phyloP scores from a whole-genome alignment of 169 alveolate genomes.

The Plasmodium chabaudi region DNA sequence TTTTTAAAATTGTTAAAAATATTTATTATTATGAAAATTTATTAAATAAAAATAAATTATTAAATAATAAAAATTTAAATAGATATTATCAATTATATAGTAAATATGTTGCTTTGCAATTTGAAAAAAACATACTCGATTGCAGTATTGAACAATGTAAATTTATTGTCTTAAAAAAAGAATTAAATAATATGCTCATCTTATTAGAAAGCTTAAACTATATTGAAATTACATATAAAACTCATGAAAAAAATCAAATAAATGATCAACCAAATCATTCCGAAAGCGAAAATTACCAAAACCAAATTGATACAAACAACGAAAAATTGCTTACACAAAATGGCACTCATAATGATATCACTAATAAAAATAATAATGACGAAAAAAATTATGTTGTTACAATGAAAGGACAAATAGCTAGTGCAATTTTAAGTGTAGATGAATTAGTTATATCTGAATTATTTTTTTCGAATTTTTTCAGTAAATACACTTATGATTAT shows the following conservation, averaged over 20 bases:
- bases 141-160: slow-evolving; percentile 42
- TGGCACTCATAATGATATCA: background rate
- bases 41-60: slow-evolving; percentile 46
- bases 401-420: slow-evolving; percentile 97
- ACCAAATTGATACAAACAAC: background rate
- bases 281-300: background rate
- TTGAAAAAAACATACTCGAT: slow-evolving; percentile 54
- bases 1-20: slow-evolving; percentile 34
- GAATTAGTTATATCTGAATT: slow-evolving; percentile 97
- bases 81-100: slow-evolving; percentile 50
- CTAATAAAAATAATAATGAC: background rate
- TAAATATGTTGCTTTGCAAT: slow-evolving; percentile 67
- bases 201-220: slow-evolving; percentile 50
- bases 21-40: slow-evolving; percentile 47
- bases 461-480: slow-evolving; percentile 93
- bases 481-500: slow-evolving; percentile 92
- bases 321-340: background rate
- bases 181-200: slow-evolving; percentile 63
- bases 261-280: background rate
- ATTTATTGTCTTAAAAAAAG: slow-evolving; percentile 69
- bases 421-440: slow-evolving; percentile 98
- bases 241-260: background rate
- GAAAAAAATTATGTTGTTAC: slow-evolving; percentile 87
- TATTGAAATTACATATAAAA: slow-evolving; percentile 45
- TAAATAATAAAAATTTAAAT: slow-evolving; percentile 36